phyloP scores from a whole-genome alignment of 495 filamentous ascomycete genomes.

The Margaritispora aquatica region DNA sequence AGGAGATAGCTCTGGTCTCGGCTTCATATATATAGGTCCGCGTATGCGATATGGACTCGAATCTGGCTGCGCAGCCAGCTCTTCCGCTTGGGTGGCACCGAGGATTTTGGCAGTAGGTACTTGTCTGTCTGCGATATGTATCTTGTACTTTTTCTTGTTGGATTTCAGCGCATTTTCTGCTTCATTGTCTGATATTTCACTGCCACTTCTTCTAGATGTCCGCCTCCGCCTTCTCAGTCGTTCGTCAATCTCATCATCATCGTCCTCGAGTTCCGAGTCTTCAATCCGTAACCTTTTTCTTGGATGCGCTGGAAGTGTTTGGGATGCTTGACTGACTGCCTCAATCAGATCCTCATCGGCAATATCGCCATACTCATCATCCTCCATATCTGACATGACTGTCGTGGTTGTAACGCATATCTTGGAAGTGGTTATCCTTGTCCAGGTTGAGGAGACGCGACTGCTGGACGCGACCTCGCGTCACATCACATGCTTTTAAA shows the following conservation, averaged over 20 bases:
- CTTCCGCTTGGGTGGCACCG: slow-evolving; percentile 20
- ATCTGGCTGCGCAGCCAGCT: slow-evolving; percentile 13
- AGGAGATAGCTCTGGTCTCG: slow-evolving; percentile 11
- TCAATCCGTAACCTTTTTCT: slow-evolving; percentile 8
- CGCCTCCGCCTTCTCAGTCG: slow-evolving; percentile 1
- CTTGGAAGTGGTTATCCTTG: not conserved
- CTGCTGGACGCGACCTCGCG: not conserved
- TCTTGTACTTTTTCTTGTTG: slow-evolving; percentile 23
- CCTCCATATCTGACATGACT: slow-evolving; percentile 13
- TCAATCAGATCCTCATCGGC: slow-evolving; percentile 24
- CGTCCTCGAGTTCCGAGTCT: slow-evolving; percentile 1
- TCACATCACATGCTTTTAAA: too few species aligned
- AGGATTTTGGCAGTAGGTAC: slow-evolving; percentile 15
- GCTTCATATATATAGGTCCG: slow-evolving; percentile 23
- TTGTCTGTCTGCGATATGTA: slow-evolving; percentile 16
- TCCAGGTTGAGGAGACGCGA: not conserved
- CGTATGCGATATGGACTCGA: slow-evolving; percentile 25
- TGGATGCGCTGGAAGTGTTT: slow-evolving; percentile 15
- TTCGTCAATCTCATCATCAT: slow-evolving; percentile 4
- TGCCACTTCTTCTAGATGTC: slow-evolving; percentile 1
- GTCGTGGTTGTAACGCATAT: not conserved
- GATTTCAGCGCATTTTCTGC: slow-evolving; percentile 3
- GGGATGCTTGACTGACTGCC: slow-evolving; percentile 19
- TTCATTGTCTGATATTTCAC: slow-evolving; percentile 7
- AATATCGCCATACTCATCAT: slow-evolving; percentile 24